Base-by-base conservation (phyloP, 2,329 filamentous ascomycete genomes). In the Exserohilum turcica region DNA sequence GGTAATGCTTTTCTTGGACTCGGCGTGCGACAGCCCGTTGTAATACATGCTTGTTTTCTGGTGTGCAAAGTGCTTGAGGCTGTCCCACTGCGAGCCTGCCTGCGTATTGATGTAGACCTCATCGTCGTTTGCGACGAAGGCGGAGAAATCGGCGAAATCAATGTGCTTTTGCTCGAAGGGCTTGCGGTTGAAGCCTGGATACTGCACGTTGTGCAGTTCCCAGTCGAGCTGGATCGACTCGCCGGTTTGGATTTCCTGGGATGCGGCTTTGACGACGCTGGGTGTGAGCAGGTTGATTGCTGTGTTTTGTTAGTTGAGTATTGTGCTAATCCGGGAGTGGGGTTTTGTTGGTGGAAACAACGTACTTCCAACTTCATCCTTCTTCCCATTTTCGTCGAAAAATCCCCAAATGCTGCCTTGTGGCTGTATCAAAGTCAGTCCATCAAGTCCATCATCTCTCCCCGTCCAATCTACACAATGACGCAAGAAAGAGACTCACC, bases 131-230 rank as follows among this genome's bases (percentile, higher is more conserved):
- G 60, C 66, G 19, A 52, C 55, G 52, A 72, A 67, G 0, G 57
- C 37, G 0, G 66, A 50, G 18, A 58, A 56, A 5, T 61, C 78
- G 0, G 76, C 66, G 8, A 80, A 77, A 8, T 76, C 74, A 7
- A 83, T 68, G 49, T 84, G 80, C 48, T 77, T 76, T 58, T 84
- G 82, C 28, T 79, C 69, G 44, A 79, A 80, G 7, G 79, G 77
- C 29, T 79, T 77, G 2, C 83, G 77, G 37, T 78, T 78, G 58
- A 84, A 80, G 54, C 81, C 80, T 1, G 82, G 80, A 58, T 80
- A 77, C 52, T 85, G 81, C 2, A 84, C 70, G 60, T 85, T 84
- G 16, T 77, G 79, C 54, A 85, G 65, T 19, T 82, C 79, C 83
- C 83, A 85, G 21, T 78, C 78, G 33, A 86, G 74, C 8, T 79